Evolutionary conservation across 2,329 filamentous ascomycete genomes (phyloP).

Genomic region (Hypoxylon sp.): DNA sequence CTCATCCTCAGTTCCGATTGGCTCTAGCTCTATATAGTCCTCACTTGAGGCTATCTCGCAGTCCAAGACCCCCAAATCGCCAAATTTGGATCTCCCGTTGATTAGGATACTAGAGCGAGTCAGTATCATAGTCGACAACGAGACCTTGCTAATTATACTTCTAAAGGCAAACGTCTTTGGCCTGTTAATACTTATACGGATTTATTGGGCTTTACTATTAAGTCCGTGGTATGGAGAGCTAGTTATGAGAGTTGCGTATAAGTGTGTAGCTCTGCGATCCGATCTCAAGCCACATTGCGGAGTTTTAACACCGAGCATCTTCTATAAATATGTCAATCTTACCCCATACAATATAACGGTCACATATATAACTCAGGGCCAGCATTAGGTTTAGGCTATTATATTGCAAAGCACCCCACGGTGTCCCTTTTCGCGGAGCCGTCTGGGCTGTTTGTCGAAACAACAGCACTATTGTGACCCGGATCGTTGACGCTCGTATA

Average conservation of each 20-base stretch:
- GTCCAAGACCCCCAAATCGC: not conserved
- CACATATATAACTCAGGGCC: conserved; percentile 34
- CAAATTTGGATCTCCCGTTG: not conserved
- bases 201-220: not conserved
- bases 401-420: conserved; percentile 37
- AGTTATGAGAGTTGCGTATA: conserved; percentile 17
- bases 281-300: conserved; percentile 29
- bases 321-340: conserved; percentile 34
- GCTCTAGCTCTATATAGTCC: not conserved
- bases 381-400: conserved; percentile 47
- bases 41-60: not conserved
- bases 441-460: conserved; percentile 20
- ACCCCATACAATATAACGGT: conserved; percentile 37
- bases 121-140: not conserved
- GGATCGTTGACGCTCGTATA: conserved; percentile 17
- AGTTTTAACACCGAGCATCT: conserved; percentile 29
- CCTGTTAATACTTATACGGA: not conserved
- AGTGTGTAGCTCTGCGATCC: not conserved
- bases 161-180: not conserved
- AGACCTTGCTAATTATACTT: not conserved
- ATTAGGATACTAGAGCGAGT: not conserved
- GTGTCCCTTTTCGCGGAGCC: conserved; percentile 32
- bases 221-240: not conserved
- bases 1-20: not conserved
- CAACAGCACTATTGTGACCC: conserved; percentile 4